Evolutionary conservation across 1,284 basidiomycete genomes (phyloP).

Genomic region (Mycena citricolor): DNA sequence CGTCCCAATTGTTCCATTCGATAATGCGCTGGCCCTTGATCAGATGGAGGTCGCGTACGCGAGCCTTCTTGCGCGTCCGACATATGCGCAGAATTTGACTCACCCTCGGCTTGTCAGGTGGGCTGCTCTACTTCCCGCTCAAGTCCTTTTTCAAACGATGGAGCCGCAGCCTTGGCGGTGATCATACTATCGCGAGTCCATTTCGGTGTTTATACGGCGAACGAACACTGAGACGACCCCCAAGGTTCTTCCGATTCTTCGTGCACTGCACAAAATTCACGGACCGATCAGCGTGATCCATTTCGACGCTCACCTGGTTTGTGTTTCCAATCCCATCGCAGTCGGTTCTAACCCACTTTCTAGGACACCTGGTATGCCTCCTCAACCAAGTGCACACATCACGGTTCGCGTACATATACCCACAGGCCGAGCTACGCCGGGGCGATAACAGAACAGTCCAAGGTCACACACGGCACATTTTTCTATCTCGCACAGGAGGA

Average conservation of each 20-base stretch:
- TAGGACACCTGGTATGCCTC: conserved; percentile 38
- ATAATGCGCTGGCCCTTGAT: conserved; percentile 73
- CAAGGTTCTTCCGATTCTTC: conserved; percentile 68
- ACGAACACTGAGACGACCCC: too few species aligned
- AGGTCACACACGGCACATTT: conserved; percentile 75
- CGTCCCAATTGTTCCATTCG: conserved; percentile 70
- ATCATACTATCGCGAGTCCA: conserved; percentile 68
- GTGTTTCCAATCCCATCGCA: conserved; percentile 2
- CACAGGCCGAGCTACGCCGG: conserved; percentile 57
- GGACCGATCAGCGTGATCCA: conserved; percentile 80
- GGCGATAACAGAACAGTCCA: conserved; percentile 55
- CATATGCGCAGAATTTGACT: conserved; percentile 50
- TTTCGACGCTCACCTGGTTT: conserved; percentile 73
- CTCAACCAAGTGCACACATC: not conserved
- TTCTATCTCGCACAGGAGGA: conserved; percentile 74
- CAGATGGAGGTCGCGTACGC: conserved; percentile 79
- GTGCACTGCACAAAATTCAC: conserved; percentile 69
- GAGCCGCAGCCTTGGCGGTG: conserved; percentile 65
- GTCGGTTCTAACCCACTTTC: not conserved
- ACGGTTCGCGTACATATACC: not conserved
- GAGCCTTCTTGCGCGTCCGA: conserved; percentile 58
- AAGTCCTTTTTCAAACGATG: conserved; percentile 49
- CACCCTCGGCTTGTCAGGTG: conserved; percentile 72
- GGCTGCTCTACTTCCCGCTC: conserved; percentile 14
- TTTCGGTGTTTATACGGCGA: too few species aligned